Conservation (phyloP, 2,329 filamentous ascomycete species). For the Cordyceps sp. region DNA sequence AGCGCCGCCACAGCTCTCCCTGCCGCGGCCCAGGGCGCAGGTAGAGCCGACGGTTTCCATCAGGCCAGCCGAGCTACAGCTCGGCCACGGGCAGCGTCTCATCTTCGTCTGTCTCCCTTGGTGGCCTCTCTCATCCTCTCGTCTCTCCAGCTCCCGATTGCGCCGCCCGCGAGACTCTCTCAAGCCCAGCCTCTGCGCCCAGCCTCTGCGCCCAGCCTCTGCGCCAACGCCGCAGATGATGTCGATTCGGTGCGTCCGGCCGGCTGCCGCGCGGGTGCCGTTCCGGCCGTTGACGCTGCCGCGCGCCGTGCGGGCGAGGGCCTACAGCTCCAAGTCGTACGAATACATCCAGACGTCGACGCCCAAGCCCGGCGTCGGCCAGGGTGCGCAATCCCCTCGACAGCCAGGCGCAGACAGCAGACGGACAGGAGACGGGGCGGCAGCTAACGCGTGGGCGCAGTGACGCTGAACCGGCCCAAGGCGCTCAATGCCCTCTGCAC, state of each 20-base stretch:
- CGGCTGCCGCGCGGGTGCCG: not conserved
- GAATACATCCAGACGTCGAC: constrained; percentile 1
- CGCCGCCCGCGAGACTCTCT: not conserved
- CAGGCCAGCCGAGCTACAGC: too few relatives aligned
- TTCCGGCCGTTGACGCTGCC: not conserved
- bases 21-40: too few relatives aligned
- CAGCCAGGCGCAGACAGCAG: too few relatives aligned
- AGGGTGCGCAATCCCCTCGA: constrained; percentile 42
- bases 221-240: too few relatives aligned
- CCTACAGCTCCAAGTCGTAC: constrained; percentile 1
- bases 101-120: too few relatives aligned
- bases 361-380: constrained; percentile 63
- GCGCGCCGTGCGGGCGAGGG: not conserved
- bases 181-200: not conserved
- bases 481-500: constrained; percentile 88
- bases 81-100: too few relatives aligned
- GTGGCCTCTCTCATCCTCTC: too few relatives aligned
- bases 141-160: too few relatives aligned
- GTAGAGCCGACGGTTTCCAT: too few relatives aligned
- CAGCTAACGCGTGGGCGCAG: constrained; percentile 24
- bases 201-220: too few relatives aligned
- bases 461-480: constrained; percentile 87
- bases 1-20: too few relatives aligned
- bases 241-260: not conserved
- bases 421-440: not conserved